These are phyloP conservation scores for Eucalyptus decipiens DNA, from an alignment of 345 rosid genomes.

Conservation along the genomic window DNA sequence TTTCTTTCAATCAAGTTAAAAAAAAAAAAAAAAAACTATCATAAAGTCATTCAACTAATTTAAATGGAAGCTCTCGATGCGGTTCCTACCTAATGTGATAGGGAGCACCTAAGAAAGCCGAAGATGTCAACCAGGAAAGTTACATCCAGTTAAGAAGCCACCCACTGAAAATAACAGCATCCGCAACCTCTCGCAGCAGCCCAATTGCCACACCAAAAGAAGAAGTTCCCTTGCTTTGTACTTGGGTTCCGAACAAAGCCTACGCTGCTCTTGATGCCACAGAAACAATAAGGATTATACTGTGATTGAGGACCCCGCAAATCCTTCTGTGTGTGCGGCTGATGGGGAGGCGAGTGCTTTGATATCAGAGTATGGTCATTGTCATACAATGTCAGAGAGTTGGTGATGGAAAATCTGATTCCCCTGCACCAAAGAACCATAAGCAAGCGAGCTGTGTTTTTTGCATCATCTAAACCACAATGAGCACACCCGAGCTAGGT, in stretches of 20 bases:
- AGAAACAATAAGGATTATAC: slow-evolving; percentile 19
- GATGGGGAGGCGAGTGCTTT: neutral
- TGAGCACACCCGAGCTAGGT: slow-evolving; percentile 38
- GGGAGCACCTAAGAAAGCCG: neutral
- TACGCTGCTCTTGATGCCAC: slow-evolving; percentile 22
- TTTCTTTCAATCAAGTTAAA: neutral
- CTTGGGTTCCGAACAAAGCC: slow-evolving; percentile 23
- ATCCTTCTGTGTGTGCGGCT: slow-evolving; percentile 1
- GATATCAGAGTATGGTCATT: slow-evolving; percentile 1
- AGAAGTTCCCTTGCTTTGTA: slow-evolving; percentile 16
- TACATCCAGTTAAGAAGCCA: slow-evolving; percentile 8
- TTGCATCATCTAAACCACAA: slow-evolving; percentile 33
- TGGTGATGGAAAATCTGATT: slow-evolving; percentile 20
- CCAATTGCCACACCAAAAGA: slow-evolving; percentile 39
- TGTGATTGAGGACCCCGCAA: neutral
- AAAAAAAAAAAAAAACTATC: too few species aligned
- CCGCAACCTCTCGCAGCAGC: slow-evolving; percentile 12
- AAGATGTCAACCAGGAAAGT: neutral
- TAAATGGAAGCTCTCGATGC: neutral
- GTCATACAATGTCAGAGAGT: slow-evolving; percentile 15
- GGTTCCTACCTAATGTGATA: neutral
- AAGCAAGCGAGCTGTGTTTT: slow-evolving; percentile 31
- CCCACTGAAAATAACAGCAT: slow-evolving; percentile 28
- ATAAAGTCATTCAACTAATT: neutral
- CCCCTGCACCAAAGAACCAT: slow-evolving; percentile 19